phyloP scores from a whole-genome alignment of 495 filamentous ascomycete species.

The Hypomontagnella monticulosa region DNA sequence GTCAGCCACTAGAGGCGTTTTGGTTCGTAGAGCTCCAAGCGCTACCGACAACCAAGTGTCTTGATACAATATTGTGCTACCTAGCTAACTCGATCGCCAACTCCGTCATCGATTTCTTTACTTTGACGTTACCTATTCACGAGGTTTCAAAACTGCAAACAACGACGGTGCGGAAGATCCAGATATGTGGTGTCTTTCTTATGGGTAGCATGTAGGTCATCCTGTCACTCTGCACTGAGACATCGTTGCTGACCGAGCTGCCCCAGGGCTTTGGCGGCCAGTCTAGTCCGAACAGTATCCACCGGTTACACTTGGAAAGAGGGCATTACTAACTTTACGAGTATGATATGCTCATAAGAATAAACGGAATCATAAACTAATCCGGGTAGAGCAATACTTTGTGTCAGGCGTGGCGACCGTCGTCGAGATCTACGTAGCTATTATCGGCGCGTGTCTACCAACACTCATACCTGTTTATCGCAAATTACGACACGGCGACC shows the following conservation, averaged over 20 bases:
- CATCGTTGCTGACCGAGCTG: too few relatives aligned
- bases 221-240: too few relatives aligned
- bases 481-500: slow-evolving; percentile 5
- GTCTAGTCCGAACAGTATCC: slow-evolving; percentile 8
- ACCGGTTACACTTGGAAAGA: background rate
- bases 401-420: background rate
- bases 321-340: slow-evolving; percentile 1
- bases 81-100: slow-evolving; percentile 16
- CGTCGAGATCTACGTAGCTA: slow-evolving; percentile 17
- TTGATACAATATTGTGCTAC: background rate
- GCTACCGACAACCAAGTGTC: background rate
- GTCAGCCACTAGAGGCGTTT: slow-evolving; percentile 12
- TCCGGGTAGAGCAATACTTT: slow-evolving; percentile 5
- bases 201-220: slow-evolving; percentile 8
- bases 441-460: slow-evolving; percentile 23
- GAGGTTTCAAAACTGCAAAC: slow-evolving; percentile 10
- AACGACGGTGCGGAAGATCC: slow-evolving; percentile 2
- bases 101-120: slow-evolving; percentile 14
- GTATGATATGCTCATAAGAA: slow-evolving; percentile 3
- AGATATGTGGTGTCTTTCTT: slow-evolving; percentile 7
- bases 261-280: slow-evolving; percentile 5
- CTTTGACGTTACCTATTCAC: background rate
- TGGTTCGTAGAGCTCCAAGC: slow-evolving; percentile 9
- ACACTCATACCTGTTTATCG: slow-evolving; percentile 18
- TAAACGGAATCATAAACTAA: background rate